These are phyloP conservation scores for sweet orange (Citrus sinensis) DNA, from an alignment of 345 rosid species.

Conservation along the genomic window DVS_A1.0 CM039166.1:6791501-6792000, in stretches of 20 bases:
- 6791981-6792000: background rate
- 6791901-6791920: background rate
- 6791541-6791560: background rate
- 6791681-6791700: background rate
- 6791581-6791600: background rate
- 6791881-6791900: background rate
- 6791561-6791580: no score
- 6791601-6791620: background rate
- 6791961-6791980: background rate
- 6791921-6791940: conserved; percentile 11
- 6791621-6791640: no score
- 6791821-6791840: background rate
- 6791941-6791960: conserved; percentile 7
- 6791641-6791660: no score
- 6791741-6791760: conserved; percentile 93
- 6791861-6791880: background rate
- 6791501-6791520: background rate
- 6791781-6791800: conserved; percentile 97
- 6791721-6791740: conserved; percentile 50
- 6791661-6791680: no score
- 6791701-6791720: background rate
- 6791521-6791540: background rate
- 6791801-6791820: conserved; percentile 54
- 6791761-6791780: conserved; percentile 74
- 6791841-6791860: background rate